Percentiles rank a stretch among this genome's conserved stretches.
Conservation (phyloP, 495 filamentous ascomycete species). For the Penicillium longicatenatum region DNA sequence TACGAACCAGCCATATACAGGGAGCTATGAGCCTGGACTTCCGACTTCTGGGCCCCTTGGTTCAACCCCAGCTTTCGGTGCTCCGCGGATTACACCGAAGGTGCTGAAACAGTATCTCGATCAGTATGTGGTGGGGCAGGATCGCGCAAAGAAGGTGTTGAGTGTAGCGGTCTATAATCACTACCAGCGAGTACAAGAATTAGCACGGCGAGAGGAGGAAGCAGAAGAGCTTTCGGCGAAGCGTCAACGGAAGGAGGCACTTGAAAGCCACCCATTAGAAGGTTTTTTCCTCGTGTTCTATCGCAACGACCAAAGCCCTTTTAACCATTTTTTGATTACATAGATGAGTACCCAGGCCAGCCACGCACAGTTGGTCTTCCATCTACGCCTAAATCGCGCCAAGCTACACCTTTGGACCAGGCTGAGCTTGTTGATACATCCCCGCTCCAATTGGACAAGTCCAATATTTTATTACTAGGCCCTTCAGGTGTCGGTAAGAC, state of each 20-base stretch:
- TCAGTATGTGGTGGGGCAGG: slow-evolving; percentile 94
- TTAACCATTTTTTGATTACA: slow-evolving; percentile 1
- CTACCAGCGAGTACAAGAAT: slow-evolving; percentile 83
- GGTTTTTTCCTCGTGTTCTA: slow-evolving; percentile 40
- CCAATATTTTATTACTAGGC: slow-evolving; percentile 89
- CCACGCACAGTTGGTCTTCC: slow-evolving; percentile 55
- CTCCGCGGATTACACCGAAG: slow-evolving; percentile 74
- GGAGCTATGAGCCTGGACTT: slow-evolving; percentile 71
- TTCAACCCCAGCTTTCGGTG: slow-evolving; percentile 61
- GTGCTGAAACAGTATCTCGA: slow-evolving; percentile 89
- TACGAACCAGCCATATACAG: slow-evolving; percentile 65
- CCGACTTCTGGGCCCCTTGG: slow-evolving; percentile 61
- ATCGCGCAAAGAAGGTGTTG: slow-evolving; percentile 92
- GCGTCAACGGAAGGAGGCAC: slow-evolving; percentile 49
- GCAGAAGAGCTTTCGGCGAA: slow-evolving; percentile 62
- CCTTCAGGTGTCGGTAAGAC: slow-evolving; percentile 97
- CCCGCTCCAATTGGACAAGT: slow-evolving; percentile 87
- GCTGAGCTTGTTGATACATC: slow-evolving; percentile 52
- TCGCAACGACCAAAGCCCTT: neutral
- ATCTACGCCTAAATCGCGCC: slow-evolving; percentile 26
- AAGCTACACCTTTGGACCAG: slow-evolving; percentile 31
- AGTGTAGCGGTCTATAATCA: slow-evolving; percentile 97
- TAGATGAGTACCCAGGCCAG: slow-evolving; percentile 83
- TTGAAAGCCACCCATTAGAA: slow-evolving; percentile 55
- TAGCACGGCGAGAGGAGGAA: slow-evolving; percentile 75